Percentiles rank a stretch among this genome's conserved stretches.
Evolutionary conservation across 495 filamentous ascomycete species (phyloP).

Genomic region (Neurospora sublineolata): DNA sequence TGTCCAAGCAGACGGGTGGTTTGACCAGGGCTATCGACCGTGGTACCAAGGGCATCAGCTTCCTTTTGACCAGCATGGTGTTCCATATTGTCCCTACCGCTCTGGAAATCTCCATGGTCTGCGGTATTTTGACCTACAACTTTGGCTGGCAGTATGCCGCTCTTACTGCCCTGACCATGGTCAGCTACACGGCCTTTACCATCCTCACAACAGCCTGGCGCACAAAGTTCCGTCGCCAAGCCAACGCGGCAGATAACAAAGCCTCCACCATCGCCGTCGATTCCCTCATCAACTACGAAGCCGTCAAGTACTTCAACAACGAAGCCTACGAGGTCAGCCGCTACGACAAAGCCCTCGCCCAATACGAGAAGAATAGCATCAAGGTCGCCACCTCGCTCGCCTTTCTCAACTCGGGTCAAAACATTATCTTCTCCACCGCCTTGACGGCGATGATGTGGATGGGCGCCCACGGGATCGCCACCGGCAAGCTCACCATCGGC

Average conservation of each 20-base stretch:
- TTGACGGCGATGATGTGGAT: conserved; percentile 98
- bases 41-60: conserved; percentile 96
- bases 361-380: conserved; percentile 89
- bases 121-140: conserved; percentile 87
- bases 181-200: conserved; percentile 86
- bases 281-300: conserved; percentile 95
- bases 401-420: conserved; percentile 94
- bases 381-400: conserved; percentile 90
- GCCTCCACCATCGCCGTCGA: conserved; percentile 93
- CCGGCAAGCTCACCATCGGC: conserved; percentile 75
- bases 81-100: conserved; percentile 94
- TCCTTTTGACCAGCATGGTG: conserved; percentile 92
- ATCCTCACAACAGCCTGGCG: conserved; percentile 93
- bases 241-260: conserved; percentile 91
- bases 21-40: conserved; percentile 90
- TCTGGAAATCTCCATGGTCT: conserved; percentile 88
- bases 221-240: conserved; percentile 87
- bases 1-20: conserved; percentile 87
- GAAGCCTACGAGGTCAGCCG: conserved; percentile 85
- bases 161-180: conserved; percentile 85
- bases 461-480: conserved; percentile 76
- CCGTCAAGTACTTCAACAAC: conserved; percentile 99
- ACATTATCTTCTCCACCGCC: conserved; percentile 90
- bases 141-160: conserved; percentile 85
- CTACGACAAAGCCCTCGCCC: conserved; percentile 76